These are phyloP conservation scores for Stenocarpella maydis DNA, from an alignment of 2,329 filamentous ascomycete genomes.

Conservation along the genomic window DNA sequence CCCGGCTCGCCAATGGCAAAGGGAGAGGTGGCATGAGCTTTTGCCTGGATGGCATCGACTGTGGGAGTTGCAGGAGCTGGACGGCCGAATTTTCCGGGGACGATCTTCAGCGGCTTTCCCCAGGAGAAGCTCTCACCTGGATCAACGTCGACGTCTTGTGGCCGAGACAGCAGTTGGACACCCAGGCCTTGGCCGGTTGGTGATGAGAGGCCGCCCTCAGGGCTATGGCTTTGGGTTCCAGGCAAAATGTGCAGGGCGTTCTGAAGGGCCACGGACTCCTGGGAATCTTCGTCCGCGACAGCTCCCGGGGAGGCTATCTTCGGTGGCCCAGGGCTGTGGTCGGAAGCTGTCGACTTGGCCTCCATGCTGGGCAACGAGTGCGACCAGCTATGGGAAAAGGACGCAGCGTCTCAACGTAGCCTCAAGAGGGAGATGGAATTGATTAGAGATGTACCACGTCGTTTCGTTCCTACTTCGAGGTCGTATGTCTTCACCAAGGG, in stretches of 20 bases:
- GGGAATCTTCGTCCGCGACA: neutral
- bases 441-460: neutral
- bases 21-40: neutral
- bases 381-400: neutral
- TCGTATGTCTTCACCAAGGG: neutral
- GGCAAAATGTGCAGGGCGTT: constrained; percentile 10
- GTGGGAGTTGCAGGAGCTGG: neutral
- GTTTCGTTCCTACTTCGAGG: neutral
- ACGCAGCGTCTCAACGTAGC: no score
- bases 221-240: constrained; percentile 3
- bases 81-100: constrained; percentile 28
- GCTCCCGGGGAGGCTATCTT: neutral
- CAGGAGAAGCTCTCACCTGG: constrained; percentile 28
- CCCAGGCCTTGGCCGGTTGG: neutral
- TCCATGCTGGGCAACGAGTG: constrained; percentile 16
- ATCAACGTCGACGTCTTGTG: constrained; percentile 12
- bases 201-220: neutral
- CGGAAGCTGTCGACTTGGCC: neutral
- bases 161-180: constrained; percentile 21
- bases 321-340: neutral
- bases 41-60: neutral
- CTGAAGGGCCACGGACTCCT: neutral
- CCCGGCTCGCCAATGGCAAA: neutral
- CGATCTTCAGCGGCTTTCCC: constrained; percentile 16
- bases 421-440: no score